These are phyloP conservation scores for Aspergillus uvarum DNA, from an alignment of 2,329 filamentous ascomycete species.

Conservation along the genomic window DNA sequence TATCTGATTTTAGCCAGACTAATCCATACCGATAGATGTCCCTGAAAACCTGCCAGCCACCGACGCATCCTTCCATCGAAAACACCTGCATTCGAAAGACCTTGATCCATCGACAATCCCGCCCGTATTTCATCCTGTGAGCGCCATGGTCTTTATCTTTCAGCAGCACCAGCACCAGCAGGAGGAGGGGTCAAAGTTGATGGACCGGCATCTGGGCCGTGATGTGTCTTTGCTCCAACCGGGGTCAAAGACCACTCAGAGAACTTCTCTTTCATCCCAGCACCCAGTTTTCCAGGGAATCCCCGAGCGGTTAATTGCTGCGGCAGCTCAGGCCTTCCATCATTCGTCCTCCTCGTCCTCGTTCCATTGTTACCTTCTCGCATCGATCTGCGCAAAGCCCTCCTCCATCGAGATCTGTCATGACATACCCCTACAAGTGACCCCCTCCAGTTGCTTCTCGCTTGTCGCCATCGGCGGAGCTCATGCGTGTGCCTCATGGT, in stretches of 20 bases:
- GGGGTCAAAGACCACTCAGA: constrained; percentile 1
- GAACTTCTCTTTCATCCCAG: constrained; percentile 3
- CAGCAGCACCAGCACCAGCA: not conserved
- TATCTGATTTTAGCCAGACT: not conserved
- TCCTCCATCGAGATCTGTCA: constrained; percentile 18
- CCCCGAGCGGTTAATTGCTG: constrained; percentile 6
- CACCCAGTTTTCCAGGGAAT: constrained; percentile 5
- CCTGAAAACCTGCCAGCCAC: not conserved
- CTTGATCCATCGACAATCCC: not conserved
- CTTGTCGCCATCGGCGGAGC: not conserved
- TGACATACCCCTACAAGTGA: constrained; percentile 8
- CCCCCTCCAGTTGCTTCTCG: constrained; percentile 5
- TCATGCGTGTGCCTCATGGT: not conserved
- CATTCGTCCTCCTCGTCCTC: not conserved
- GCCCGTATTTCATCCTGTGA: not conserved
- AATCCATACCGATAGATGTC: not conserved
- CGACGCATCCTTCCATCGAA: not conserved
- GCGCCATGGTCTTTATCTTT: not conserved
- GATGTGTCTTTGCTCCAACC: constrained; percentile 2
- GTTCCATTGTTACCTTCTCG: constrained; percentile 1
- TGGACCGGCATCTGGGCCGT: not conserved
- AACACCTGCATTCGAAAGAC: not conserved
- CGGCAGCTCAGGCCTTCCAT: not conserved
- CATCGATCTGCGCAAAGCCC: constrained; percentile 11
- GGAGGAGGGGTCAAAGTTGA: not conserved